These are phyloP conservation scores for Nitzschia sp. DNA, from an alignment of 108 stramenopile genomes.

Conservation along the genomic window DNA sequence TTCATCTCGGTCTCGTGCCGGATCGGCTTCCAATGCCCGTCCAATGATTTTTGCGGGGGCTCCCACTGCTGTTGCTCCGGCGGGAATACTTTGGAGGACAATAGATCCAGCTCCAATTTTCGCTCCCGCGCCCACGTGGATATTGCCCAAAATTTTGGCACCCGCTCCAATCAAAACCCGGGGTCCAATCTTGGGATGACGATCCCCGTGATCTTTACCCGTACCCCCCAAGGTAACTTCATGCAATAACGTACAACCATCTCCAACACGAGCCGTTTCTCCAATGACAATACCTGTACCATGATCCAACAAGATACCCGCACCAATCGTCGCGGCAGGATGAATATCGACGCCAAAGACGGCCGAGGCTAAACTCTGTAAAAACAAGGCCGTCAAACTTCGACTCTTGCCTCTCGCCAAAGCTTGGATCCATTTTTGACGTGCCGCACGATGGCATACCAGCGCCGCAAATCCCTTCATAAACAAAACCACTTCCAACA, in stretches of 20 bases:
- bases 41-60: conserved; percentile 58
- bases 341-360: conserved; percentile 86
- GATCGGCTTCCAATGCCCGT: conserved; percentile 20
- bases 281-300: conserved; percentile 92
- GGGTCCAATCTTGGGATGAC: conserved; percentile 84
- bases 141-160: conserved; percentile 45
- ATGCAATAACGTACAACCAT: conserved; percentile 83
- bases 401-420: conserved; percentile 24
- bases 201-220: conserved; percentile 73
- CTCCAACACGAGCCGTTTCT: conserved; percentile 76
- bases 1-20: conserved; percentile 38
- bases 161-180: conserved; percentile 67
- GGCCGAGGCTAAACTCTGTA: conserved; percentile 78
- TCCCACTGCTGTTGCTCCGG: conserved; percentile 45
- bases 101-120: conserved; percentile 61
- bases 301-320: conserved; percentile 84
- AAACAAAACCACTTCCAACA: conserved; percentile 66
- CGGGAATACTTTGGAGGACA: conserved; percentile 49
- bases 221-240: conserved; percentile 83
- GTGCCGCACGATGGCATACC: conserved; percentile 73
- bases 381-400: conserved; percentile 57
- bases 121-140: conserved; percentile 47
- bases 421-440: conserved; percentile 57
- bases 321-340: conserved; percentile 72
- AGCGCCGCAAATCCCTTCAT: conserved; percentile 83